Evolutionary conservation across 805 yeast species (phyloP), one percentile per base, ranked within the genome.

Genomic region (Candida schatavii): DNA sequence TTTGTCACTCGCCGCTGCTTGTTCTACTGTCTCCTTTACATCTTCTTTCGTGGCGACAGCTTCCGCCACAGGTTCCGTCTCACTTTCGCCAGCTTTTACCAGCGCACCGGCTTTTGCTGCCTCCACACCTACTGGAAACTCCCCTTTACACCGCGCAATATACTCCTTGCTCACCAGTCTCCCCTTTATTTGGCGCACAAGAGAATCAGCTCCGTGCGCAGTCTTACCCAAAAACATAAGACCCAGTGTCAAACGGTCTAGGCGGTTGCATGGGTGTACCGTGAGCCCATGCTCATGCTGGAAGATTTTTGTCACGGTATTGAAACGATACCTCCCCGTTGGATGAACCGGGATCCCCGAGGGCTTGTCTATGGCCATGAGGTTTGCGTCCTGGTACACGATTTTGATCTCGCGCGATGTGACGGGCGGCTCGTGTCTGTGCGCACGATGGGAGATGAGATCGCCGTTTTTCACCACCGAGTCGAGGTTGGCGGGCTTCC

Each of bases 261-360:
- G 69, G 45, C 99, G 71, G 60, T 90, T 90, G 56, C 97, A 88
- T 13, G 75, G 66, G 57, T 89, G 96, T 1, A 85, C 91, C 2
- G 66, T 64, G 32, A 75, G 66, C 1, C 83, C 83, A 45, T 72
- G 59, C 52, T 90, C 95, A 41, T 80, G 78, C 59, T 87, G 83
- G 49, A 93, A 62, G 3, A 88, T 78, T 58, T 82, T 83, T 9
- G 95, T 86, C 17, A 88, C 76, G 0, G 95, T 79, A 58, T 83
- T 78, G 62, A 80, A 79, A 56, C 93, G 57, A 70, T 82, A 80
- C 48, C 90, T 66, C 0, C 98, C 99, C 0, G 97, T 85, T 3
- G 99, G 98, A 59, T 93, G 99, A 0, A 88, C 96, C 0, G 99
- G 97, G 2, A 93, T 75, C 0, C 99, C 97, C 3, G 93, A 77